Percentiles rank a stretch among this genome's conserved stretches.
Conservation (phyloP, 2,329 filamentous ascomycete genomes). For the Fusarium setosum region DNA sequence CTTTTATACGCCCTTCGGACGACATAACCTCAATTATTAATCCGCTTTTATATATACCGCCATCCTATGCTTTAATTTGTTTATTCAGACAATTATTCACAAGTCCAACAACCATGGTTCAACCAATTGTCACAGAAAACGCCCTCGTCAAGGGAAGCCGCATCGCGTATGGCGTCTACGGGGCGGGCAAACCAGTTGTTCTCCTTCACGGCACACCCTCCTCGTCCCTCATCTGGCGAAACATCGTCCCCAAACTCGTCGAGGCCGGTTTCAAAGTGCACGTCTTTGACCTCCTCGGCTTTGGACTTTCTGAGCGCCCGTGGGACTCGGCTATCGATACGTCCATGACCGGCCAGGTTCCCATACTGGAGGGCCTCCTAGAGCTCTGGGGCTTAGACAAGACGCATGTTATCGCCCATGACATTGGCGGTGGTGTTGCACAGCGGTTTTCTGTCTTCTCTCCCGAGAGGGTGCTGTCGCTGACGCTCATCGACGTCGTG, state of each 20-base stretch:
- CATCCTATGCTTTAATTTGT: no score
- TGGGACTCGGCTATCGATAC: constrained; percentile 44
- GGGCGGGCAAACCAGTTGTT: constrained; percentile 41
- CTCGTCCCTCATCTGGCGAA: constrained; percentile 49
- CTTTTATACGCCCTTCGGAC: constrained; percentile 26
- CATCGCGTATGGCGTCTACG: constrained; percentile 44
- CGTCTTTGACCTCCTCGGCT: constrained; percentile 48
- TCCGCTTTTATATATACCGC: constrained; percentile 12
- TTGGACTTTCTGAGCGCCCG: constrained; percentile 47
- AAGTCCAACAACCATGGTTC: constrained; percentile 18
- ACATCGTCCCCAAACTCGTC: constrained; percentile 39
- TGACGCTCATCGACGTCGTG: constrained; percentile 47
- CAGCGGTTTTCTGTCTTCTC: constrained; percentile 44
- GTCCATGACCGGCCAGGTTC: constrained; percentile 48
- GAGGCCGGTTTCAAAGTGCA: constrained; percentile 40
- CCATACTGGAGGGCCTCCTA: constrained; percentile 43
- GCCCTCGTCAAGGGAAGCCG: constrained; percentile 40
- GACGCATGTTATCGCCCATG: constrained; percentile 44
- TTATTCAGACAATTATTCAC: not conserved
- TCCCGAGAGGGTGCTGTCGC: constrained; percentile 33
- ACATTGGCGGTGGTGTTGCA: constrained; percentile 47
- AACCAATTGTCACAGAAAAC: constrained; percentile 42
- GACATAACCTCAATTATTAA: constrained; percentile 33
- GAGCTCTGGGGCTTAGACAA: constrained; percentile 41
- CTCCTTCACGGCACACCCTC: constrained; percentile 49